Evolutionary conservation across 352 stramenopile genomes (phyloP).

Genomic region (Globisporangium canariense): DNA sequence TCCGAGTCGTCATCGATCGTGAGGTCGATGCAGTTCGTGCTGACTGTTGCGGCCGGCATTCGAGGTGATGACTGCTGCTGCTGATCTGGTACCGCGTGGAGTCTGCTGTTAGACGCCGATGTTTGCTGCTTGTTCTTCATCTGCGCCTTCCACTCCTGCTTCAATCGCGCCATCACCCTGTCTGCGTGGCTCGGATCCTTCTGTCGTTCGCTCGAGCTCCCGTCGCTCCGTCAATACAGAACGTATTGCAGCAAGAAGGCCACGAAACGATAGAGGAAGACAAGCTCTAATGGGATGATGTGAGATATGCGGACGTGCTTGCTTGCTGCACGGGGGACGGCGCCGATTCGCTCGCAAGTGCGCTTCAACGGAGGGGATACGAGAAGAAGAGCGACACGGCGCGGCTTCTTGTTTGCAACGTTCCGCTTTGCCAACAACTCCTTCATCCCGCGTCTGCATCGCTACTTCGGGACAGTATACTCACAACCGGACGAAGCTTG

Average conservation of each 20-base stretch:
- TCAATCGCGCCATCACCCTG: slow-evolving; percentile 14
- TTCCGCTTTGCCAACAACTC: slow-evolving; percentile 6
- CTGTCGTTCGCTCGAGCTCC: not conserved
- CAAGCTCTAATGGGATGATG: not conserved
- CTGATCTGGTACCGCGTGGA: not conserved
- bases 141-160: slow-evolving; percentile 17
- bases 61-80: not conserved
- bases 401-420: not conserved
- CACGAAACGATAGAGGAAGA: not conserved
- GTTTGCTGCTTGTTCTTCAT: not conserved
- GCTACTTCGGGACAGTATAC: not conserved
- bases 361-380: not conserved
- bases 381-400: not conserved
- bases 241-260: not conserved
- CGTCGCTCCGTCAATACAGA: not conserved
- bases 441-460: not conserved
- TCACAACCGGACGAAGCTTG: not conserved
- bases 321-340: not conserved
- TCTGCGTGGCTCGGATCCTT: not conserved
- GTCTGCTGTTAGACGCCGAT: not conserved
- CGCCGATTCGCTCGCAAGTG: not conserved
- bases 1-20: slow-evolving; percentile 54
- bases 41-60: not conserved
- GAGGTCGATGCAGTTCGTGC: slow-evolving; percentile 40
- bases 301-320: not conserved